Evolutionary conservation across 1,139 yeast genomes (phyloP).

Genomic region (Candida albicans): DNA sequence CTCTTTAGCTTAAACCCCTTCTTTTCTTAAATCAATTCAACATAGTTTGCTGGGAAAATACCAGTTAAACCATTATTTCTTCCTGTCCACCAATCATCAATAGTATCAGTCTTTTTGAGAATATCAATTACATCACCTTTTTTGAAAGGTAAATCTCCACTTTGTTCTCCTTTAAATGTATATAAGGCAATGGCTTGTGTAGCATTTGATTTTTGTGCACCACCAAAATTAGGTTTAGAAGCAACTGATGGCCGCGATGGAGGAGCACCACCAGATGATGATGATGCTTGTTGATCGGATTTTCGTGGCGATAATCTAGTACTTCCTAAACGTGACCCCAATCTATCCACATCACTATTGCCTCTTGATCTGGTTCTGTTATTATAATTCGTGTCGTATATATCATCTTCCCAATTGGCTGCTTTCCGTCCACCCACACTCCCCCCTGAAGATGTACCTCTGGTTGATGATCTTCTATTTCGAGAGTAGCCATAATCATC

Average conservation of each 20-base stretch:
- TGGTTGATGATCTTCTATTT: constrained; percentile 18
- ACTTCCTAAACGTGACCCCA: constrained; percentile 32
- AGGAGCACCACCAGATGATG: no score
- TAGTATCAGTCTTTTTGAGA: constrained; percentile 78
- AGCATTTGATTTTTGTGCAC: constrained; percentile 43
- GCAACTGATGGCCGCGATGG: constrained; percentile 42
- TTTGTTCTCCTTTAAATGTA: constrained; percentile 86
- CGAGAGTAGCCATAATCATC: constrained; percentile 18
- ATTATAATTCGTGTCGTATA: constrained; percentile 52
- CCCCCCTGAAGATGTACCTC: constrained; percentile 15
- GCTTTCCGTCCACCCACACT: constrained; percentile 11
- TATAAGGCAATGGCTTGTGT: constrained; percentile 89
- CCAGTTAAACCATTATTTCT: constrained; percentile 80
- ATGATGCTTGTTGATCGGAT: constrained; percentile 14
- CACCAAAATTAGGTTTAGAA: constrained; percentile 56
- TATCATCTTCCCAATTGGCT: constrained; percentile 77
- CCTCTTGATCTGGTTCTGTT: constrained; percentile 28
- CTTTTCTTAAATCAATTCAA: constrained; percentile 70
- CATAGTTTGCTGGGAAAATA: constrained; percentile 96
- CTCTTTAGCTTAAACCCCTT: not conserved
- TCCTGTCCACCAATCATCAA: constrained; percentile 99
- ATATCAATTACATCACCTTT: constrained; percentile 96
- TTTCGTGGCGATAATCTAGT: constrained; percentile 26
- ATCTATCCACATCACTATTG: constrained; percentile 36
- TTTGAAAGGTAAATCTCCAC: constrained; percentile 85